Evolutionary conservation across 1,284 basidiomycete species (phyloP), one percentile per base, ranked within the genome.

Genomic region (Leccinum insolens): DNA sequence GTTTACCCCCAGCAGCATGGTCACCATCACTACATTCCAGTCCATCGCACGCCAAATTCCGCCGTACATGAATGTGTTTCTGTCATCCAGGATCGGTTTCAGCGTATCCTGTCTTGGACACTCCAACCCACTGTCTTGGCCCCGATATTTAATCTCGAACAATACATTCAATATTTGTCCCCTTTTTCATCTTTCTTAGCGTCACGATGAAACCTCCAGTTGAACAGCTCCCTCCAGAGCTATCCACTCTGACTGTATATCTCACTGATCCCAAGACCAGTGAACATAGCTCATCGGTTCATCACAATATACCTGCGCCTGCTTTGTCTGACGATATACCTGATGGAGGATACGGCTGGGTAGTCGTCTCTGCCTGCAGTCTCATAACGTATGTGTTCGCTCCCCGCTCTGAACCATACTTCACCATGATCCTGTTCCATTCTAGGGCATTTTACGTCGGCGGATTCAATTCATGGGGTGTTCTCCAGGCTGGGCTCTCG

Each of bases 401-500:
- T 61, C 52, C 49, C 14, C 14, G 9, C 28, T 7, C 63, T 62
- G 9, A 37, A n/a, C n/a, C 34, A 37, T 22, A 22, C 20, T 11
- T 12, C 2, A 55, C 52, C 52, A 58, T 3, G 22, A 22, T 22
- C 22, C 22, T 39, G 39, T 37, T 60, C n/a, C 14, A 61, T 37
- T 55, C 28, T n/a, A 75, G 70, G 22, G 70, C 76, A 39, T 76
- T 74, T 46, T 74, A 70, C 25, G 68, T 69, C 7, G 79, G 76
- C 1, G 61, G 67, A 37, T 68, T 68, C 12, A 78, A 81, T 55
- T 78, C 73, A 12, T 80, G 76, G 78, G 78, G 77, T 2, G 44
- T 79, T 59, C 70, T 75, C n/a, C 73, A 77, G 72, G 76, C 74
- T 1, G 69, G 66, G 3, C 74, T 79, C 2, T 73, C 74, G 31